Base-by-base conservation (phyloP, 495 filamentous ascomycete genomes). In the Aeminium ludgeri region DNA sequence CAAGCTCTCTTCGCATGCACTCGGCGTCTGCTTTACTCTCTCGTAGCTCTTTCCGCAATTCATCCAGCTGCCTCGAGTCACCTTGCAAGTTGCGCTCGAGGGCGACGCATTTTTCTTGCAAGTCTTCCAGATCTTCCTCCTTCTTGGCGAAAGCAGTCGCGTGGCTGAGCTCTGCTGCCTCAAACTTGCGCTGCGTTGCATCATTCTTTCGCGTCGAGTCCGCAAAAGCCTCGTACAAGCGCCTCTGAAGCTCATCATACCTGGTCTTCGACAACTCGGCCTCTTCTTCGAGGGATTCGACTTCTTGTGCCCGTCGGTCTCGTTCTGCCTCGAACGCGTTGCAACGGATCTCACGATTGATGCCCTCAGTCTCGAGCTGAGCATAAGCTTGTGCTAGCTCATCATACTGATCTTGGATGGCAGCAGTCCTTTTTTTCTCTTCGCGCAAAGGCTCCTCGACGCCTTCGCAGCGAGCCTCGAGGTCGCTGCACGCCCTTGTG, bases 381-480 rank as follows among this genome's bases (percentile, higher is more conserved):
- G 31, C 19, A 10, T 49, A 36, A 8, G 41, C 37, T 19, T 41
- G 25, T 2, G 38, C 42, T 12, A 54, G 38, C 10, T 50, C 25
- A 16, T 40, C 30, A 20, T 54, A 28, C 30, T 55, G 23, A 12
- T 38, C 18, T 36, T 56, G 51, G 1, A 67, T 37, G 10, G 49
- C 48, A 17, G 62, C 49, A 6, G 59, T 59, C 38, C 64, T 61
- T 34, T 54, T 49, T 45, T 64, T 59, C 28, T 65, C 64, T 11
- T 52, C 53, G 13, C 57, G 59, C 6, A 74, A 48, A 4, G 71
- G 72, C 10, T 49, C 55, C 52, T 74, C 71, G 1, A 61, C 55
- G 20, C 60, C 57, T 10, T 59, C 42, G 30, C 49, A 50, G 31
- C 38, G 46, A 0, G 18, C 34, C 38, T 50, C 46, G 12, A 50